A percentile compares a stretch with the other conserved stretches of the same genome.
phyloP scores from a whole-genome alignment of 352 stramenopile species.

The Globisporangium mamillatum region DNA sequence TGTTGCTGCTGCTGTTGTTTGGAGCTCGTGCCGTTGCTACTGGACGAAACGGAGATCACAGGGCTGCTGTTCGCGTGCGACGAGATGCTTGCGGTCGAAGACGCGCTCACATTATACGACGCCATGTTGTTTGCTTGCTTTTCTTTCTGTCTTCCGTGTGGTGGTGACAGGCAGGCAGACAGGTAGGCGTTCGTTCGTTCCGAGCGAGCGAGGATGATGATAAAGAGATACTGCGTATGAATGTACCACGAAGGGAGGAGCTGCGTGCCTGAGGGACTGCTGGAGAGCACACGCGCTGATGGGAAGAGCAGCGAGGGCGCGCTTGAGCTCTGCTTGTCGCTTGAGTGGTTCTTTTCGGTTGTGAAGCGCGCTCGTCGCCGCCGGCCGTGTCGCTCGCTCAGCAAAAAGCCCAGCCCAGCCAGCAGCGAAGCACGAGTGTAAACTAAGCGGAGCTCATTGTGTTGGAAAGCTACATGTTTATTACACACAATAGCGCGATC shows the following conservation, averaged over 20 bases:
- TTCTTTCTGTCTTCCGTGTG: not conserved
- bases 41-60: not conserved
- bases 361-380: not conserved
- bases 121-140: slow-evolving; percentile 19
- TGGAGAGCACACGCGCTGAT: not conserved
- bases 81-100: slow-evolving; percentile 10
- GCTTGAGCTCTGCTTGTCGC: not conserved
- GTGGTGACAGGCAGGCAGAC: not conserved
- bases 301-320: not conserved
- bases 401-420: not conserved
- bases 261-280: not conserved
- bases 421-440: not conserved
- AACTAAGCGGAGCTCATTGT: not conserved
- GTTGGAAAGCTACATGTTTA: not conserved
- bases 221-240: not conserved
- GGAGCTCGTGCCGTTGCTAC: slow-evolving; percentile 4
- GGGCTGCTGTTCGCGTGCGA: slow-evolving; percentile 16
- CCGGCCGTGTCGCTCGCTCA: not conserved
- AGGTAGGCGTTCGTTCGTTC: not conserved
- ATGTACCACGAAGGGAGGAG: not conserved
- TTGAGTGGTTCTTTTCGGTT: slow-evolving; percentile 1
- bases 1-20: slow-evolving; percentile 24
- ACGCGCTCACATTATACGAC: slow-evolving; percentile 22
- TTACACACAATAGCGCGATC: not conserved
- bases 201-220: not conserved